Percentiles rank a stretch among this genome's conserved stretches.
Conservation (phyloP, 1,284 basidiomycete genomes). For the Irpex sp. region DNA sequence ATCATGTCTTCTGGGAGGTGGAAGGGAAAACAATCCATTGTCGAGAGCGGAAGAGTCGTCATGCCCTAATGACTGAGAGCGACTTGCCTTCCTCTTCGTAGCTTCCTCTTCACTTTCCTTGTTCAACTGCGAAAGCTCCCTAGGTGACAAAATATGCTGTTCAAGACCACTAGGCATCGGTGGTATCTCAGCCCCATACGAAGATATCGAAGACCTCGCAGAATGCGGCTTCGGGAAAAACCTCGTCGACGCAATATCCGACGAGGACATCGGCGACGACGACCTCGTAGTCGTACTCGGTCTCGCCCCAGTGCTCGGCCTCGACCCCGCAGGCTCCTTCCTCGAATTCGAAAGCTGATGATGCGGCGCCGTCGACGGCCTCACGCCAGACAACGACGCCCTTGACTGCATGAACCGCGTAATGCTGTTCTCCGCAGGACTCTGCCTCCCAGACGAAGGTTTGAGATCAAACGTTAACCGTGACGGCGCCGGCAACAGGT, state of each 20-base stretch:
- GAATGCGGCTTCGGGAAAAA: slow-evolving; percentile 50
- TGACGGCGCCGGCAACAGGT: slow-evolving; percentile 11
- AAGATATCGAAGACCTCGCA: slow-evolving; percentile 52
- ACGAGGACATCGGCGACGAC: slow-evolving; percentile 56
- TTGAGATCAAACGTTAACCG: slow-evolving; percentile 25
- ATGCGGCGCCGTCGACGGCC: slow-evolving; percentile 19
- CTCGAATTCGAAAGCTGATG: slow-evolving; percentile 4
- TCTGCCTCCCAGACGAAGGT: slow-evolving; percentile 9
- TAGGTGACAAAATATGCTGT: slow-evolving; percentile 50
- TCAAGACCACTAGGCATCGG: slow-evolving; percentile 32
- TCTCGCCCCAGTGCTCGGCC: slow-evolving; percentile 23
- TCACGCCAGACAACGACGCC: slow-evolving; percentile 26
- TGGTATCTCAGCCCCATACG: slow-evolving; percentile 44
- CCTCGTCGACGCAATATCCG: slow-evolving; percentile 48
- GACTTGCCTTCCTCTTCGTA: slow-evolving; percentile 11
- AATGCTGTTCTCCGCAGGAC: slow-evolving; percentile 16
- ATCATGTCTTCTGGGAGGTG: slow-evolving; percentile 26
- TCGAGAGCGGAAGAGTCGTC: slow-evolving; percentile 15
- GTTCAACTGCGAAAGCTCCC: slow-evolving; percentile 36
- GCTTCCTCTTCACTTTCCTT: slow-evolving; percentile 10
- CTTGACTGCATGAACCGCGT: slow-evolving; percentile 29
- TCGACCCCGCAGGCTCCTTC: slow-evolving; percentile 16
- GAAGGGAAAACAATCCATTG: slow-evolving; percentile 22
- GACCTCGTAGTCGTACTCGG: slow-evolving; percentile 38
- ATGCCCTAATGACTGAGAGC: slow-evolving; percentile 19